A percentile compares a stretch with the other conserved stretches of the same genome.
Evolutionary conservation across 495 filamentous ascomycete genomes (phyloP).

Genomic region (Hapsidospora chrysogenum): DNA sequence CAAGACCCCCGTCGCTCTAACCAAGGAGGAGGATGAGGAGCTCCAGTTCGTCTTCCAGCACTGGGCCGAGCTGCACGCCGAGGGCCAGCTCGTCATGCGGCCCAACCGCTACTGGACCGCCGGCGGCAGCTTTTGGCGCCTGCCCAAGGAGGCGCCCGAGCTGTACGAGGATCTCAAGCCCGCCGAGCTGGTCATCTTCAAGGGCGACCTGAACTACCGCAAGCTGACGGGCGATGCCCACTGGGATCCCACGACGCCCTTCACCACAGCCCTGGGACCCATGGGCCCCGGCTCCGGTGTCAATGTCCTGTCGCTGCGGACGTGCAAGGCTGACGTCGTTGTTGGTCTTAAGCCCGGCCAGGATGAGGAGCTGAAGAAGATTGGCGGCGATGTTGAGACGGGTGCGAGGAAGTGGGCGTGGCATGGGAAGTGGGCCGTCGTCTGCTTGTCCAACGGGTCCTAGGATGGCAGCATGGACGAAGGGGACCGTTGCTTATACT

Average conservation of each 20-base stretch:
- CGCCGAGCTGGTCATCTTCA: constrained; percentile 85
- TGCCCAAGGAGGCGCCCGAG: constrained; percentile 48
- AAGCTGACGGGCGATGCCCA: constrained; percentile 80
- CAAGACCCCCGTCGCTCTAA: constrained; percentile 38
- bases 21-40: constrained; percentile 47
- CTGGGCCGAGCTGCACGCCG: constrained; percentile 63
- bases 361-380: constrained; percentile 60
- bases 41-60: constrained; percentile 62
- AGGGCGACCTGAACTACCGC: constrained; percentile 91
- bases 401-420: constrained; percentile 85
- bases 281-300: constrained; percentile 65
- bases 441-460: constrained; percentile 61
- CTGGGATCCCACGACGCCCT: constrained; percentile 47
- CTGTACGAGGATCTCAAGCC: constrained; percentile 65
- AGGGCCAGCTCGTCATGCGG: constrained; percentile 65
- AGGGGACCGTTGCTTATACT: too few species aligned
- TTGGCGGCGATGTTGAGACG: constrained; percentile 46
- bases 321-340: constrained; percentile 90
- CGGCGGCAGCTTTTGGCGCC: constrained; percentile 68
- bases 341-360: constrained; percentile 68
- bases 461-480: too few species aligned
- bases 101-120: constrained; percentile 84
- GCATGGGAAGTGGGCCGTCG: constrained; percentile 93
- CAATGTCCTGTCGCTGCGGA: constrained; percentile 70
- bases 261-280: constrained; percentile 72